These are phyloP conservation scores for Colletotrichum sp. DNA, from an alignment of 2,329 filamentous ascomycete genomes.

Conservation along the genomic window DNA sequence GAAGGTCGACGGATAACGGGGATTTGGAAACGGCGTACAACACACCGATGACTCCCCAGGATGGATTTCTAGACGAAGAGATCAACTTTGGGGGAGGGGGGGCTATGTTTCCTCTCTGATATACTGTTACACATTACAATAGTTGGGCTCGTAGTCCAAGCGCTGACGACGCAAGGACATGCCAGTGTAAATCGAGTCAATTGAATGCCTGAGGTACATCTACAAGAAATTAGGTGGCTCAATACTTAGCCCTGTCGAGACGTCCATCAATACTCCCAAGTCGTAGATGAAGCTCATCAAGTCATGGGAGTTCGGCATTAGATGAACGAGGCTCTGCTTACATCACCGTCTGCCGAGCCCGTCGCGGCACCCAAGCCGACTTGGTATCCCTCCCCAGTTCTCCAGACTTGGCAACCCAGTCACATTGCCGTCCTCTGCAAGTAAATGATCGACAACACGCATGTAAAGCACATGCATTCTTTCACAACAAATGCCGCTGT, in stretches of 20 bases:
- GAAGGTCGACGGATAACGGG: neutral
- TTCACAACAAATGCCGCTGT: neutral
- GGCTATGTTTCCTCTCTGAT: too few species aligned
- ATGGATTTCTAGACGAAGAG: too few species aligned
- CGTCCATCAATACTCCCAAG: accelerated
- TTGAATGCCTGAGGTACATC: too few species aligned
- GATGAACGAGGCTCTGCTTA: neutral
- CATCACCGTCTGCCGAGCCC: neutral
- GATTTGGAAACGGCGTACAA: neutral
- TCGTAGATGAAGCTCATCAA: accelerated
- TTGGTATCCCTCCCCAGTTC: neutral
- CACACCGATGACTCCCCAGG: accelerated
- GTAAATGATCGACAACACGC: neutral
- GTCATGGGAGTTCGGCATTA: neutral
- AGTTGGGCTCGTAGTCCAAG: neutral
- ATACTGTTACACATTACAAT: too few species aligned
- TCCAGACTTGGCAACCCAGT: neutral
- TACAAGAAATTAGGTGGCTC: neutral
- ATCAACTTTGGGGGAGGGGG: too few species aligned
- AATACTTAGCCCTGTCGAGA: accelerated
- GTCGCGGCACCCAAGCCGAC: neutral
- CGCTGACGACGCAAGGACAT: accelerated
- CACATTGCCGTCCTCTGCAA: neutral
- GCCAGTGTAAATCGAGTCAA: accelerated
- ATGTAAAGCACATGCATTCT: neutral